Evolutionary conservation across 176 grass and related monocot genomes (phyloP).

Genomic region (Melocanna baccifera): DNA sequence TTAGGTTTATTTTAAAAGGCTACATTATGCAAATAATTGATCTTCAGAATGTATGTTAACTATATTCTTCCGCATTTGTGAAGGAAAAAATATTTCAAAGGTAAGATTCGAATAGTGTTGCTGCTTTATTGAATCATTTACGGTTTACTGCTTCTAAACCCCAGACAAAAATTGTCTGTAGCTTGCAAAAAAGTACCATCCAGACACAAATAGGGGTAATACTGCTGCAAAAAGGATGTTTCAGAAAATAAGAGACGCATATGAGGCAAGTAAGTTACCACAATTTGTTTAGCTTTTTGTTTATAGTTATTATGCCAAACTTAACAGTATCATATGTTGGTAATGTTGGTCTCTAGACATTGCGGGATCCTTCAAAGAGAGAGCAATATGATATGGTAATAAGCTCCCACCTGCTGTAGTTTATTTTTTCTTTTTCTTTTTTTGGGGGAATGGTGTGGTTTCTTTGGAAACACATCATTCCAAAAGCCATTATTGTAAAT

Average conservation of each 20-base stretch:
- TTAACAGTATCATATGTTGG: constrained; percentile 29
- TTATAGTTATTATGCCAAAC: constrained; percentile 22
- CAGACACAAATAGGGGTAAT: constrained; percentile 78
- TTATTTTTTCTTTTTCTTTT: background rate
- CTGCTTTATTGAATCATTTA: constrained; percentile 17
- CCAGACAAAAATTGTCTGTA: constrained; percentile 12
- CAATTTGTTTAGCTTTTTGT: constrained; percentile 11
- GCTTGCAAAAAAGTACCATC: constrained; percentile 98
- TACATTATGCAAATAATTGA: background rate
- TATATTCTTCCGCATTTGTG: background rate
- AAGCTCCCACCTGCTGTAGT: background rate
- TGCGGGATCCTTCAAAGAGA: constrained; percentile 82
- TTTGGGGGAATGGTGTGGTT: background rate
- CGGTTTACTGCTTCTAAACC: constrained; percentile 22
- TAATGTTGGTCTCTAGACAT: constrained; percentile 52
- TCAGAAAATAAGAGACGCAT: constrained; percentile 94
- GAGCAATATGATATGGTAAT: constrained; percentile 82
- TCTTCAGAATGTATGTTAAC: background rate
- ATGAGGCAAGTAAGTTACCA: constrained; percentile 67
- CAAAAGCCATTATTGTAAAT: background rate
- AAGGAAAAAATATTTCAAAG: background rate
- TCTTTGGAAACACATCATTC: background rate
- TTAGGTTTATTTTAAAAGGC: background rate
- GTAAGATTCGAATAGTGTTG: background rate
- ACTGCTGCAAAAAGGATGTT: constrained; percentile 75